phyloP scores from a whole-genome alignment of 2,329 filamentous ascomycete species.

The Talaromyces rugulosus region DNA sequence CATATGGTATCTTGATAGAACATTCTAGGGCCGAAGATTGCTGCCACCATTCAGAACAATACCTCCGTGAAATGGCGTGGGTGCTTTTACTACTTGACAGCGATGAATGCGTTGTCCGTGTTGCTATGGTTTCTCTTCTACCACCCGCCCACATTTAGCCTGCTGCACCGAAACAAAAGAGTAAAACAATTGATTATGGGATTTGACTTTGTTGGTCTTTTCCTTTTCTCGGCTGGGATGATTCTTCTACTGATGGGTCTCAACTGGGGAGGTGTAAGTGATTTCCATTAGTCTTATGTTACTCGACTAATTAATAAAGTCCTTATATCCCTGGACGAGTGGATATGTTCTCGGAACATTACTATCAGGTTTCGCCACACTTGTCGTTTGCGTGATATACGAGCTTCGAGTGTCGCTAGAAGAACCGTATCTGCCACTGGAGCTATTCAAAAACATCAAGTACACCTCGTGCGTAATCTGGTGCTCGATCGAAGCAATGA shows the following conservation, averaged over 20 bases:
- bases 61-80: background rate
- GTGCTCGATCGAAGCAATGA: background rate
- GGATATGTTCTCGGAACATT: background rate
- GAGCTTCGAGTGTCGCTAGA: background rate
- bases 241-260: background rate
- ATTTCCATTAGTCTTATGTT: background rate
- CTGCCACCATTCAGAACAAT: background rate
- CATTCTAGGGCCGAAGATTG: background rate
- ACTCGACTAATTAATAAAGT: background rate
- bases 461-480: background rate
- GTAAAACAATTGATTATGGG: background rate
- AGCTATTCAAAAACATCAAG: background rate
- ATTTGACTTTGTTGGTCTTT: background rate
- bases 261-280: background rate
- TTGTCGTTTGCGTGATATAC: background rate
- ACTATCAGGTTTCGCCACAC: background rate
- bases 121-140: background rate
- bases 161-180: background rate
- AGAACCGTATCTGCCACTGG: background rate
- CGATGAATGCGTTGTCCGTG: background rate
- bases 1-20: background rate
- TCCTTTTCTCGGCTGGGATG: background rate
- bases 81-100: background rate
- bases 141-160: background rate
- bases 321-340: background rate